Evolutionary conservation across 169 alveolate genomes (phyloP).

Genomic region (Perkinsus olseni): DNA sequence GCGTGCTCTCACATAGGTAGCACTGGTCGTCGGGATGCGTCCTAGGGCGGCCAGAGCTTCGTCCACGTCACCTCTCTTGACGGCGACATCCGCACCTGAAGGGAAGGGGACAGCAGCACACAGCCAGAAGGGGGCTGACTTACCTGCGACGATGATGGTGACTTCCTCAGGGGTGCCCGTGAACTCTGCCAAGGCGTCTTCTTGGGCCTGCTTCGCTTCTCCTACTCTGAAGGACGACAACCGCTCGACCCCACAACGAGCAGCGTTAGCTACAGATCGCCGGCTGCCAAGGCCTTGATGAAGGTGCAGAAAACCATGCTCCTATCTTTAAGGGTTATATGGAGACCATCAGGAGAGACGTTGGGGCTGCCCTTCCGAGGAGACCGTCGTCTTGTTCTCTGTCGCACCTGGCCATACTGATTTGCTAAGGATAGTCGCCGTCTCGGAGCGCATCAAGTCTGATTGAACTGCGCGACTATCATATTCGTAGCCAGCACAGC

Average conservation of each 20-base stretch:
- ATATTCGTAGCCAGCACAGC: too few relatives aligned
- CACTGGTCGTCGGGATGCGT: conserved; percentile 61
- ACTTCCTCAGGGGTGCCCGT: conserved; percentile 71
- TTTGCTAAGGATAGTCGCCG: too few relatives aligned
- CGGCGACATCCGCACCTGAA: conserved; percentile 62
- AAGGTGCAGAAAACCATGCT: conserved; percentile 51
- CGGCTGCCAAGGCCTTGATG: conserved; percentile 50
- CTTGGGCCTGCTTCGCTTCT: conserved; percentile 58
- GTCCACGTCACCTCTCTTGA: conserved; percentile 68
- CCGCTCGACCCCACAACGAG: too few relatives aligned
- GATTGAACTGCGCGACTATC: too few relatives aligned
- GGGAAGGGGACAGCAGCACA: background rate
- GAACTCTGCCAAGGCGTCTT: conserved; percentile 70
- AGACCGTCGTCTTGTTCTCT: background rate
- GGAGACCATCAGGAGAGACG: background rate
- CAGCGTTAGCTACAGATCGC: conserved; percentile 2
- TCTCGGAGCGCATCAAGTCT: too few relatives aligned
- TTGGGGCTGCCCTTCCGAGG: background rate
- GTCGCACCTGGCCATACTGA: background rate
- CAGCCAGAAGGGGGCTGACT: conserved; percentile 2
- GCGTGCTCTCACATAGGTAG: conserved; percentile 42
- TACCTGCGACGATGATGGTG: conserved; percentile 29
- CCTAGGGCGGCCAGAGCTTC: conserved; percentile 72
- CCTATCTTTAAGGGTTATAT: conserved; percentile 44
- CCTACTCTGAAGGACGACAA: conserved; percentile 39